These are phyloP conservation scores for Rhododendron ferrugineum DNA, from an alignment of 148 eudicot species.

Conservation along the genomic window DNA sequence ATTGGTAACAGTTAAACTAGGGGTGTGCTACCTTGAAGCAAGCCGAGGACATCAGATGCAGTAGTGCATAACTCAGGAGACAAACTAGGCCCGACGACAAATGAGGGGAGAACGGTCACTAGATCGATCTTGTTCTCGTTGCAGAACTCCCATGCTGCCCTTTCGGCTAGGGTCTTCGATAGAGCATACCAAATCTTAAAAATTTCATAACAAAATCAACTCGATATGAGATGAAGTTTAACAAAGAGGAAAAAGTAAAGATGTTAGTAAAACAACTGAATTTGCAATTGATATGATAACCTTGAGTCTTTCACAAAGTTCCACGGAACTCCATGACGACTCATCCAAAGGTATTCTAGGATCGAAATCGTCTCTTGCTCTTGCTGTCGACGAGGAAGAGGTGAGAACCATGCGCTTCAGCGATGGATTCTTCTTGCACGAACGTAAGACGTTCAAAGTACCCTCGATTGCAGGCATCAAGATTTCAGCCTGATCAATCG, in stretches of 20 bases:
- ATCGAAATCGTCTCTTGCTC: conserved; percentile 55
- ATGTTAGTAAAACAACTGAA: neutral
- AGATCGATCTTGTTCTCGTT: conserved; percentile 65
- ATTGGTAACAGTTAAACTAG: neutral
- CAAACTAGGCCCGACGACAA: conserved; percentile 77
- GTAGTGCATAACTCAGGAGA: conserved; percentile 62
- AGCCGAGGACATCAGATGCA: conserved; percentile 76
- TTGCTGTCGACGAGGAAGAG: conserved; percentile 81
- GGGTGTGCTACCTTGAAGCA: conserved; percentile 48
- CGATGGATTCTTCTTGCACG: conserved; percentile 78
- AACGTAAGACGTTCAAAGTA: conserved; percentile 75
- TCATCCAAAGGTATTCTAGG: conserved; percentile 62
- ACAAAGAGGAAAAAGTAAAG: neutral
- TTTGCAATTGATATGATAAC: conserved; percentile 16
- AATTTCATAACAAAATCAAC: neutral
- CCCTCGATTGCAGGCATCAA: conserved; percentile 84
- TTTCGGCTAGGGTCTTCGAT: conserved; percentile 83
- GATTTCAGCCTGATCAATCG: conserved; percentile 54
- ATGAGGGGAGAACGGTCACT: conserved; percentile 75
- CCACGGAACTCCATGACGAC: conserved; percentile 75
- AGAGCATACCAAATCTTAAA: conserved; percentile 72
- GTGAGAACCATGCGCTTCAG: conserved; percentile 82
- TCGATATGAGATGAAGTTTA: neutral
- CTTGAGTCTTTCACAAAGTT: conserved; percentile 62
- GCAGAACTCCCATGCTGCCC: conserved; percentile 89